These are phyloP conservation scores for Diaporthe citrichinensis DNA, from an alignment of 2,329 filamentous ascomycete species.

Conservation along the genomic window DNA sequence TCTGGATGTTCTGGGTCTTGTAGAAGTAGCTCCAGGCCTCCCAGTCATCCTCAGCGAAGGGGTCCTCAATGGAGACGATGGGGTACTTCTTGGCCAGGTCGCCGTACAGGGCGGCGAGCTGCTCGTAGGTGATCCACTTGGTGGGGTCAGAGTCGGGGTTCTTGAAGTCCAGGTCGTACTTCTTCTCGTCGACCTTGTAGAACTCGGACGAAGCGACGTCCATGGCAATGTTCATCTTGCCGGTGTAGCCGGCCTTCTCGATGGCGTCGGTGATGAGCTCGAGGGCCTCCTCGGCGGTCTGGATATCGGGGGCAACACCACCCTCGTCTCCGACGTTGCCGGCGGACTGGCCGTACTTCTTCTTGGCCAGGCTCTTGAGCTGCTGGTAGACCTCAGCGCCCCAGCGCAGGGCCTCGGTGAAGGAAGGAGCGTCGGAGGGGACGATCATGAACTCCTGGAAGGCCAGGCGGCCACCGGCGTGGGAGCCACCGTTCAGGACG, in stretches of 20 bases:
- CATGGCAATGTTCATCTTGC: slow-evolving; percentile 98
- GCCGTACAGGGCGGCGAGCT: slow-evolving; percentile 94
- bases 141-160: slow-evolving; percentile 95
- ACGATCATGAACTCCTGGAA: slow-evolving; percentile 99
- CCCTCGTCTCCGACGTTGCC: slow-evolving; percentile 99
- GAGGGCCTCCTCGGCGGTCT: slow-evolving; percentile 95
- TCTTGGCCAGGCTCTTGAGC: slow-evolving; percentile 97
- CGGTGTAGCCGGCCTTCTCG: slow-evolving; percentile 94
- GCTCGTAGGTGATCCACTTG: slow-evolving; percentile 99
- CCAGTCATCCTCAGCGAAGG: slow-evolving; percentile 99
- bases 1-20: slow-evolving; percentile 98
- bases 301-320: slow-evolving; percentile 99
- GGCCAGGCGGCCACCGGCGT: slow-evolving; percentile 94
- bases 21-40: slow-evolving; percentile 99
- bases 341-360: slow-evolving; percentile 99
- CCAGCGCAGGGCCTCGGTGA: slow-evolving; percentile 96
- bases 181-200: slow-evolving; percentile 98
- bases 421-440: slow-evolving; percentile 86
- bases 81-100: slow-evolving; percentile 93
- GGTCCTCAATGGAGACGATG: slow-evolving; percentile 98
- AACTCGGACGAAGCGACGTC: slow-evolving; percentile 99
- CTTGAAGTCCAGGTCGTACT: slow-evolving; percentile 99
- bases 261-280: slow-evolving; percentile 93
- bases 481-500: slow-evolving; percentile 92
- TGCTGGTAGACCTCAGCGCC: slow-evolving; percentile 98